Evolutionary conservation across 495 filamentous ascomycete species (phyloP).

Genomic region (Xylaria castorea): DNA sequence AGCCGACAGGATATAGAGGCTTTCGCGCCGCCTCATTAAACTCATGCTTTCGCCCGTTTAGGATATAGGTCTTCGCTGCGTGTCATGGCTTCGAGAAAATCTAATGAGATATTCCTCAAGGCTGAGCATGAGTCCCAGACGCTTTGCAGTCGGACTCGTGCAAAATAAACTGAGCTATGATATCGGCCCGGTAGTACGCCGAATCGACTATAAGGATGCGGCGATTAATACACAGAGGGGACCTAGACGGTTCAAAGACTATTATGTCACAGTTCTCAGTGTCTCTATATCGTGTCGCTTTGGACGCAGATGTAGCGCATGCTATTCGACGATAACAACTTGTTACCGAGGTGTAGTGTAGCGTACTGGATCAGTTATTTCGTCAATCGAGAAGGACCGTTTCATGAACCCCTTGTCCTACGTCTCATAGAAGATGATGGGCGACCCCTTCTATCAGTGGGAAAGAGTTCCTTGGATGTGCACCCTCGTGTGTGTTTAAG

Average conservation of each 20-base stretch:
- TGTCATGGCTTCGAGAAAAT: neutral
- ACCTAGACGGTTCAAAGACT: neutral
- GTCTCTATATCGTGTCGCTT: neutral
- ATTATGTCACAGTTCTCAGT: neutral
- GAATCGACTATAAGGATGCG: neutral
- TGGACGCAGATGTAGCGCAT: neutral
- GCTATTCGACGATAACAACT: neutral
- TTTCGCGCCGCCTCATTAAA: neutral
- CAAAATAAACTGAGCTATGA: neutral
- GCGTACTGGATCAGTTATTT: neutral
- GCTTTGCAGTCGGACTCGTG: neutral
- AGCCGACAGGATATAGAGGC: neutral
- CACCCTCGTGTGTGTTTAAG: neutral
- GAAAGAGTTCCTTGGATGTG: neutral
- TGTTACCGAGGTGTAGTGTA: neutral
- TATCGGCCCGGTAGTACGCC: neutral
- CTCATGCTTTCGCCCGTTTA: neutral
- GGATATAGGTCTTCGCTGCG: neutral
- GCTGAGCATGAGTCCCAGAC: neutral
- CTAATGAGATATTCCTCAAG: neutral
- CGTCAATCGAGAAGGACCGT: neutral
- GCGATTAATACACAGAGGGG: neutral
- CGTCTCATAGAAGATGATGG: neutral
- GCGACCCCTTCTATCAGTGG: neutral
- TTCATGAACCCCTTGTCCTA: constrained; percentile 1